Conservation (phyloP, 257 asterid genomes). For the Nicotiana otophora region DNA sequence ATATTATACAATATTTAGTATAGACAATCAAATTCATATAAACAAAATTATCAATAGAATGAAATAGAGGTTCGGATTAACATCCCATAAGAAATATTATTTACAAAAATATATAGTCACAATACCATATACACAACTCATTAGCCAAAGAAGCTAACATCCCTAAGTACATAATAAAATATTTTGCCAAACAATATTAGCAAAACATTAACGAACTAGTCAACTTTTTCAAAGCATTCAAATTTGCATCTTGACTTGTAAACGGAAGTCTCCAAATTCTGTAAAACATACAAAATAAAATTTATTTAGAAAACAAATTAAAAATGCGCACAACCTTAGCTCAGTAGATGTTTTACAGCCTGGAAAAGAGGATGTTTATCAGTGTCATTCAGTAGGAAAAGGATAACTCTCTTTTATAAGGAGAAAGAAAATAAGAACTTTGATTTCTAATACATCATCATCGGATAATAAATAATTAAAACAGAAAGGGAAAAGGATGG, state of each 20-base stretch:
- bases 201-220: background rate
- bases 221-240: background rate
- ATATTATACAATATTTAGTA: background rate
- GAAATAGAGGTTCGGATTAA: background rate
- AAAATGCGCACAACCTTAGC: background rate
- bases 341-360: conserved; percentile 76
- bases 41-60: background rate
- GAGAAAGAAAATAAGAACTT: too few species aligned
- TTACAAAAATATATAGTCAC: background rate
- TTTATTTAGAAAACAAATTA: background rate
- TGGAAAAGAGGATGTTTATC: conserved; percentile 21
- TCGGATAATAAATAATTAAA: background rate
- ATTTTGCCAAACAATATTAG: background rate
- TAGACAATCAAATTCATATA: background rate
- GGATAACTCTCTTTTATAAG: too few species aligned
- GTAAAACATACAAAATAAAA: background rate
- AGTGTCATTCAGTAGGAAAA: background rate
- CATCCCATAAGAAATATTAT: background rate
- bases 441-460: background rate
- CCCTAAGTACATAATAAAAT: background rate
- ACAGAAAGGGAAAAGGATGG: background rate
- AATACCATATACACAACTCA: background rate
- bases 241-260: background rate
- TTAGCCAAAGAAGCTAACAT: background rate
- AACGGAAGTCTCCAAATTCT: too few species aligned